Percentiles rank a stretch among this genome's conserved stretches.
Conservation (phyloP, 176 grass and related monocot genomes). For the Zea luxurians region DNA sequence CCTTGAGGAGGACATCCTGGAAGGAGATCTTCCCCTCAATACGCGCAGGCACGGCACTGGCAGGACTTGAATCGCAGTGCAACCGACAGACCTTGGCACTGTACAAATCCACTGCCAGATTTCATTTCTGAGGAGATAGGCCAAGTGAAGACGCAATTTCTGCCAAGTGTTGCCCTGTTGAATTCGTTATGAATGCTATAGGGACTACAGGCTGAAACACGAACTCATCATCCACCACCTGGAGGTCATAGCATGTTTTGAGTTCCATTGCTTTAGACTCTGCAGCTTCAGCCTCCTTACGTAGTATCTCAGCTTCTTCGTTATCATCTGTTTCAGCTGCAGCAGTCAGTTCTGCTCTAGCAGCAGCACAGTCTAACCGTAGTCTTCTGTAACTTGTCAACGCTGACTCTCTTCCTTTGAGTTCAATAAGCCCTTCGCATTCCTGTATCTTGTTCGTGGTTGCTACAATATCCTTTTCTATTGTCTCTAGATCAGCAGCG, state of each 20-base stretch:
- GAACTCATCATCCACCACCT: slow-evolving; percentile 44
- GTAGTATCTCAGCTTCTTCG: slow-evolving; percentile 66
- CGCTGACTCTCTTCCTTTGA: slow-evolving; percentile 87
- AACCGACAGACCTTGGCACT: slow-evolving; percentile 2
- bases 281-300: slow-evolving; percentile 73
- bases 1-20: slow-evolving; percentile 7
- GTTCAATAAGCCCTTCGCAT: slow-evolving; percentile 70
- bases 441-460: slow-evolving; percentile 73
- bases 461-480: slow-evolving; percentile 72
- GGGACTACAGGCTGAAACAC: slow-evolving; percentile 51
- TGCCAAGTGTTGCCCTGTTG: slow-evolving; percentile 59
- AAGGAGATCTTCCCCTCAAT: slow-evolving; percentile 16
- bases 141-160: slow-evolving; percentile 62
- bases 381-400: slow-evolving; percentile 81
- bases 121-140: slow-evolving; percentile 41
- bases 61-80: slow-evolving; percentile 19
- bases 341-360: slow-evolving; percentile 81
- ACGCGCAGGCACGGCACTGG: not conserved
- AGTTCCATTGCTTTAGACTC: slow-evolving; percentile 80
- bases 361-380: slow-evolving; percentile 62
- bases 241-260: slow-evolving; percentile 63
- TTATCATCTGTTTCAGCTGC: slow-evolving; percentile 70
- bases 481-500: slow-evolving; percentile 52
- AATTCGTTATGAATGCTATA: slow-evolving; percentile 68
- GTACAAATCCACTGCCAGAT: slow-evolving; percentile 28